These are phyloP conservation scores for Neopestalotiopsis clavispora DNA, from an alignment of 2,329 filamentous ascomycete species.

Conservation along the genomic window DNA sequence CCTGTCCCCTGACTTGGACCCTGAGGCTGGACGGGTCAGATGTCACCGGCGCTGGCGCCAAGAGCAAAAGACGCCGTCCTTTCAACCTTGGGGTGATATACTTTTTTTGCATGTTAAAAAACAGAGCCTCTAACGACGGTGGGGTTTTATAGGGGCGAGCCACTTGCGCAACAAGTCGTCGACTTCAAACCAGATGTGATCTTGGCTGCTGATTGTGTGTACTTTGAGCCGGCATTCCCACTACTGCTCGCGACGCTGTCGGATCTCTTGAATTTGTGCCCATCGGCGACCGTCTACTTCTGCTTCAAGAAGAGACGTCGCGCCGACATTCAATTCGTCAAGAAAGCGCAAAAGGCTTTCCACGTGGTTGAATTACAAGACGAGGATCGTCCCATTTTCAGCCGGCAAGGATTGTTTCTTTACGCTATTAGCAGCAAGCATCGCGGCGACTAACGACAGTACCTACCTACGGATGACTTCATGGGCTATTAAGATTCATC, in stretches of 20 bases:
- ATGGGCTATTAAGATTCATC: neutral
- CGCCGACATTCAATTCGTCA: slow-evolving; percentile 78
- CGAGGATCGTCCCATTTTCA: slow-evolving; percentile 62
- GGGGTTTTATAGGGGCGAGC: slow-evolving; percentile 57
- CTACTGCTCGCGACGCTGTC: slow-evolving; percentile 79
- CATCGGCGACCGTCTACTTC: slow-evolving; percentile 71
- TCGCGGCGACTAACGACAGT: neutral
- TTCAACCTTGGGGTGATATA: neutral
- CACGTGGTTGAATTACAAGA: slow-evolving; percentile 65
- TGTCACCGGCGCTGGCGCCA: neutral
- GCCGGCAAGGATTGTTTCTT: slow-evolving; percentile 63
- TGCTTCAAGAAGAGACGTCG: slow-evolving; percentile 93
- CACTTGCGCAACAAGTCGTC: slow-evolving; percentile 57
- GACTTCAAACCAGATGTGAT: slow-evolving; percentile 75
- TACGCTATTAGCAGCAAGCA: slow-evolving; percentile 58
- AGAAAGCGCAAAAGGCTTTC: slow-evolving; percentile 71
- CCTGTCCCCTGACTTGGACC: neutral
- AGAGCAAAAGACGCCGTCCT: neutral
- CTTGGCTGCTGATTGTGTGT: slow-evolving; percentile 95
- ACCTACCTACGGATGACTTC: slow-evolving; percentile 19
- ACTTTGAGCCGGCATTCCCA: slow-evolving; percentile 95
- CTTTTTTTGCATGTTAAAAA: neutral
- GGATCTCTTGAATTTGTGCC: slow-evolving; percentile 75
- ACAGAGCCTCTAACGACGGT: slow-evolving; percentile 23
- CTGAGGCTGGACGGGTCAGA: neutral